Conservation (phyloP, 371 early-diverging fungal species). For the Mucor mucedo region DNA sequence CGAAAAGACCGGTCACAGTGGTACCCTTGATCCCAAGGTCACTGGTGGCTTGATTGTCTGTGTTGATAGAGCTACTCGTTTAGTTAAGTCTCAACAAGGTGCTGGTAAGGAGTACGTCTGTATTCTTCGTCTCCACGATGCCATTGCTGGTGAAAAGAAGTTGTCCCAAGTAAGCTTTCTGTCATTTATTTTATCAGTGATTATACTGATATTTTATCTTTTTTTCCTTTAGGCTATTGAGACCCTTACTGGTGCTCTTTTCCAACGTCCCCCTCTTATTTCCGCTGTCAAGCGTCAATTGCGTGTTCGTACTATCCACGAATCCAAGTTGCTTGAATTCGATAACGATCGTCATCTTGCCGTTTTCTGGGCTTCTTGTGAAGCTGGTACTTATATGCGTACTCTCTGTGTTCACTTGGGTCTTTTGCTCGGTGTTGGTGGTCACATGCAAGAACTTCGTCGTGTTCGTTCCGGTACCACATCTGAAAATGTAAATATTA, state of each 20-base stretch:
- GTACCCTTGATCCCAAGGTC: slow-evolving; percentile 99
- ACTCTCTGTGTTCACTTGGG: slow-evolving; percentile 99
- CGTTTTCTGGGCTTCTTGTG: slow-evolving; percentile 98
- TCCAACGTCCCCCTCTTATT: slow-evolving; percentile 99
- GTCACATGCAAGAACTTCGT: slow-evolving; percentile 99
- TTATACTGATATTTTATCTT: too few relatives aligned
- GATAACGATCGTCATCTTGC: slow-evolving; percentile 95
- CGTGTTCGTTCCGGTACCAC: slow-evolving; percentile 97
- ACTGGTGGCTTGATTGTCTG: slow-evolving; percentile 99
- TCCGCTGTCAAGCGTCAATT: slow-evolving; percentile 99
- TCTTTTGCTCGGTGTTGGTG: slow-evolving; percentile 94
- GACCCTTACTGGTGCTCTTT: slow-evolving; percentile 96
- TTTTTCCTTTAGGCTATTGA: slow-evolving; percentile 74
- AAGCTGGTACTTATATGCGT: slow-evolving; percentile 99
- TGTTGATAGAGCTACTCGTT: slow-evolving; percentile 98
- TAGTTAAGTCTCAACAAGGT: slow-evolving; percentile 99
- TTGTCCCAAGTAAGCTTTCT: slow-evolving; percentile 62
- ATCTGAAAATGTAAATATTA: slow-evolving; percentile 76
- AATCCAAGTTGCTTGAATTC: slow-evolving; percentile 95
- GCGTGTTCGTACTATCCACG: slow-evolving; percentile 98
- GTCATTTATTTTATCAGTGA: too few relatives aligned
- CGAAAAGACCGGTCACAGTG: slow-evolving; percentile 99
- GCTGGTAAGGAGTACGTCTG: slow-evolving; percentile 99
- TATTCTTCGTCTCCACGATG: slow-evolving; percentile 95
- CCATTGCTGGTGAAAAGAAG: slow-evolving; percentile 88